Conservation (phyloP, 345 rosid genomes). For the Salix udensis region DNA sequence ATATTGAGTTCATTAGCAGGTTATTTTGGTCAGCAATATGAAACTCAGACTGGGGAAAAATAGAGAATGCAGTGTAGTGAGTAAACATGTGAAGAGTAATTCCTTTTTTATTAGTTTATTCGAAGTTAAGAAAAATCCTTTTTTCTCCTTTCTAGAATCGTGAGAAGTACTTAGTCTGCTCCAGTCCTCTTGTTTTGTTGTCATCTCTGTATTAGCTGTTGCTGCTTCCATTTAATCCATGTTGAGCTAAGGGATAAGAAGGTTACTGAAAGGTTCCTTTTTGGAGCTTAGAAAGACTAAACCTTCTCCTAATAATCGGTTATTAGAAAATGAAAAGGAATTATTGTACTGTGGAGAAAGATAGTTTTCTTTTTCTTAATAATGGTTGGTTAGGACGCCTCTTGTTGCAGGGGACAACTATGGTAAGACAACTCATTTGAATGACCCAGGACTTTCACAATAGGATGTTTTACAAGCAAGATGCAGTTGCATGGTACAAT, state of each 20-base stretch:
- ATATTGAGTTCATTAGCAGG: not conserved
- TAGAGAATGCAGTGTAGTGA: not conserved
- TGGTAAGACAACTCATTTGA: not conserved
- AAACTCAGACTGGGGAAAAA: not conserved
- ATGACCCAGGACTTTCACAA: no score
- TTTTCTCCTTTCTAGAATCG: not conserved
- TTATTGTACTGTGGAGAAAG: not conserved
- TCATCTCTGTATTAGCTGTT: not conserved
- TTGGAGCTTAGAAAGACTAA: not conserved
- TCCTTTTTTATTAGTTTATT: no score
- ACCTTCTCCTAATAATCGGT: not conserved
- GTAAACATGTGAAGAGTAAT: not conserved
- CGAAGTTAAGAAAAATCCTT: not conserved
- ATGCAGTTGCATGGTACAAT: not conserved
- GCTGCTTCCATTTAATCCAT: not conserved
- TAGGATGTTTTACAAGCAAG: not conserved
- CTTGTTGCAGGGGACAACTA: not conserved
- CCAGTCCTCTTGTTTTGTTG: not conserved
- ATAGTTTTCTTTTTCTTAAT: not conserved
- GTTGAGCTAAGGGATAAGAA: not conserved
- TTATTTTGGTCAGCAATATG: not conserved
- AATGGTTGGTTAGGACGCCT: not conserved
- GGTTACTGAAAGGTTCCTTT: not conserved
- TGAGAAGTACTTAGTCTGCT: not conserved
- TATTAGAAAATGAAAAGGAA: not conserved